These are phyloP conservation scores for Tanacetum coccineum DNA, from an alignment of 129 eudicot species.

Conservation along the genomic window DNA sequence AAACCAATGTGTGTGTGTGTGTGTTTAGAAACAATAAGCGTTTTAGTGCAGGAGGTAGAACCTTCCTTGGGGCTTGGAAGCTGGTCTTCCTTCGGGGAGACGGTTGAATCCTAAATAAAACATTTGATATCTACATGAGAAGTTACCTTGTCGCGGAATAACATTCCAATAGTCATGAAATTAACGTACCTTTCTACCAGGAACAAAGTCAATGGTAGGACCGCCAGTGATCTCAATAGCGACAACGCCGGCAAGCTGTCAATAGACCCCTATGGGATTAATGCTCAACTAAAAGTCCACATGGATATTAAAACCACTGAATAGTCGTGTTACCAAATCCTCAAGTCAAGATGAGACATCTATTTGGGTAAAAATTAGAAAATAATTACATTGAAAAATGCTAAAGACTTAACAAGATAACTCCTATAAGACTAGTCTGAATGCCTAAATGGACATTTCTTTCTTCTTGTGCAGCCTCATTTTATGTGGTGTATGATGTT, in stretches of 20 bases:
- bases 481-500: too few relatives aligned
- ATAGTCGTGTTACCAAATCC: conserved; percentile 8
- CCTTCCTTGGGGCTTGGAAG: conserved; percentile 91
- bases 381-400: too few relatives aligned
- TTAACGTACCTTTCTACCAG: conserved; percentile 82
- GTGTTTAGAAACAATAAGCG: background rate
- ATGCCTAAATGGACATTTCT: too few relatives aligned
- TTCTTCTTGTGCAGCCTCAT: too few relatives aligned
- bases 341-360: too few relatives aligned
- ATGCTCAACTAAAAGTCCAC: conserved; percentile 8
- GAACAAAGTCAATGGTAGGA: conserved; percentile 76
- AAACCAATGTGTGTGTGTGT: background rate
- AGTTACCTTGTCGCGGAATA: background rate
- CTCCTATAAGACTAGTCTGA: too few relatives aligned
- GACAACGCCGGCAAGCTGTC: conserved; percentile 92
- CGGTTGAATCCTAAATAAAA: conserved; percentile 58
- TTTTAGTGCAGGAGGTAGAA: conserved; percentile 22
- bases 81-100: conserved; percentile 85
- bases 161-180: conserved; percentile 5
- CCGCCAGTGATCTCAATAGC: conserved; percentile 99
- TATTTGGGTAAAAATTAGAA: too few relatives aligned
- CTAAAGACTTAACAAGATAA: too few relatives aligned
- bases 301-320: background rate
- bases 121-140: conserved; percentile 9
- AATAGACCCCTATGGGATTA: conserved; percentile 22